These are phyloP conservation scores for Scutellaria barbata DNA, from an alignment of 257 asterid species.

Conservation along the genomic window DNA sequence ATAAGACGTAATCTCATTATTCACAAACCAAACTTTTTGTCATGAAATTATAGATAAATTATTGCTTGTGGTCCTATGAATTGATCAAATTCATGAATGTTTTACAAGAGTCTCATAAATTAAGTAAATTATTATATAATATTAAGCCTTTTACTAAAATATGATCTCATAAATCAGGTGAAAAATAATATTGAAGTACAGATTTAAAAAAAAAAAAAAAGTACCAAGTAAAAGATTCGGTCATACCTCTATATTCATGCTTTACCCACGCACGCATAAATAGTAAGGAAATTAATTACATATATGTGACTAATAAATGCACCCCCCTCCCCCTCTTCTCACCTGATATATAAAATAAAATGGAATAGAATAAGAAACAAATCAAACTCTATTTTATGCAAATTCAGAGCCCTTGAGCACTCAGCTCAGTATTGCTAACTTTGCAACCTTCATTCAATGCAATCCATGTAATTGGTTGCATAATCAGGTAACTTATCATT, in stretches of 20 bases:
- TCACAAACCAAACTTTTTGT: too few relatives aligned
- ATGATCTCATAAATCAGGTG: neutral
- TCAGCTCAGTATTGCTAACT: conserved; percentile 19
- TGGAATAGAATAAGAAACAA: neutral
- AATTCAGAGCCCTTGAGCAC: conserved; percentile 39
- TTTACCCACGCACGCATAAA: conserved; percentile 32
- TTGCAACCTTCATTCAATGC: conserved; percentile 38
- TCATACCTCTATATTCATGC: conserved; percentile 12
- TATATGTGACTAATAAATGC: conserved; percentile 8
- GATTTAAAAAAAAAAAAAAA: too few relatives aligned
- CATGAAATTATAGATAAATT: too few relatives aligned
- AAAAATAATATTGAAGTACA: conserved; percentile 22
- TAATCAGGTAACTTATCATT: conserved; percentile 5
- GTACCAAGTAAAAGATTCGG: conserved; percentile 30
- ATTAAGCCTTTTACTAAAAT: neutral
- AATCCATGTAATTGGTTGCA: conserved; percentile 10
- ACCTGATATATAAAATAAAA: neutral
- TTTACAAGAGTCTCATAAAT: too few relatives aligned
- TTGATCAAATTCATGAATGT: too few relatives aligned
- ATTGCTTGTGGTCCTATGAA: too few relatives aligned
- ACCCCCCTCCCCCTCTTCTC: neutral
- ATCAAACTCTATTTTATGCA: neutral
- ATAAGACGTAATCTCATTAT: too few relatives aligned
- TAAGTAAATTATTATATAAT: too few relatives aligned
- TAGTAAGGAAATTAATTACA: neutral